These are phyloP conservation scores for Chytriomyces sp. DNA, from an alignment of 192 early-diverging fungal genomes.

Conservation along the genomic window DNA sequence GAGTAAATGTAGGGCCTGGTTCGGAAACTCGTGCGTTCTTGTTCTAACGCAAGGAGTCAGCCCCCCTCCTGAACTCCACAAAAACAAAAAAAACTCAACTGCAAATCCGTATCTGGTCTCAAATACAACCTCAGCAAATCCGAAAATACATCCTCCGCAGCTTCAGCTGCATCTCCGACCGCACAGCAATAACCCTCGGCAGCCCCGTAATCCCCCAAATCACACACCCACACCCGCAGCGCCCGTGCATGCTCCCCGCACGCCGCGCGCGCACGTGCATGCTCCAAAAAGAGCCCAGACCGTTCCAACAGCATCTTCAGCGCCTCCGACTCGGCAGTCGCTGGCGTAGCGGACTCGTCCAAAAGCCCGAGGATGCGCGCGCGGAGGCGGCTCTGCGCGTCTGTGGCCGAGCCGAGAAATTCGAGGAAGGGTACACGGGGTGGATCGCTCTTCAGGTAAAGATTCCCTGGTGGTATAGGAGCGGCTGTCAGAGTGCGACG, in stretches of 20 bases:
- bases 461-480: background rate
- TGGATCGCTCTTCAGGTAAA: background rate
- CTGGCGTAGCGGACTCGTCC: too few species aligned
- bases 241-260: background rate
- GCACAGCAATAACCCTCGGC: slow-evolving; percentile 5
- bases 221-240: slow-evolving; percentile 6
- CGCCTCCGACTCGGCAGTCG: too few species aligned
- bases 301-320: background rate
- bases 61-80: background rate
- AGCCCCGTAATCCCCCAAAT: slow-evolving; percentile 4
- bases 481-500: background rate
- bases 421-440: background rate
- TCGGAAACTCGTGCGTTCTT: slow-evolving; percentile 20
- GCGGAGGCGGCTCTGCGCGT: background rate
- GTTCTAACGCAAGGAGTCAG: background rate
- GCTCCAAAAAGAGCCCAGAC: background rate
- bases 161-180: background rate
- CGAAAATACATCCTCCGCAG: background rate
- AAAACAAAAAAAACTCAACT: slow-evolving; percentile 17
- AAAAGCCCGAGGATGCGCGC: background rate
- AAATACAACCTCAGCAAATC: slow-evolving; percentile 26
- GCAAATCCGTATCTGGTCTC: slow-evolving; percentile 19
- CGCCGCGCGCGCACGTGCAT: background rate
- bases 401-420: background rate
- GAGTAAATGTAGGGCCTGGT: slow-evolving; percentile 28